These are phyloP conservation scores for Rhodotorula diobovata DNA, from an alignment of 768 basidiomycete species.

Conservation along the genomic window DNA sequence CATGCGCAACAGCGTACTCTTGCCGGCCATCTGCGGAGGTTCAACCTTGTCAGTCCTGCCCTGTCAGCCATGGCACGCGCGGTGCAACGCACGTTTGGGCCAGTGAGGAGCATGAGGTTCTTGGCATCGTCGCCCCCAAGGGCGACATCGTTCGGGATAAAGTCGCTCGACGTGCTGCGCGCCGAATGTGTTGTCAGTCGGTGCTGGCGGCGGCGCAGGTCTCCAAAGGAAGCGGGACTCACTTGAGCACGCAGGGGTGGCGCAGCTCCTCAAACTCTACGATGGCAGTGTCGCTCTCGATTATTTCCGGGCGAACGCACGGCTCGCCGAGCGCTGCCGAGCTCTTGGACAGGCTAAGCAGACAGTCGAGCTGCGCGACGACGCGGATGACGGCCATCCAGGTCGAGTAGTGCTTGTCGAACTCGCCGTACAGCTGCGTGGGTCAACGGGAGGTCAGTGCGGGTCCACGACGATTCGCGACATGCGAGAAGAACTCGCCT, in stretches of 20 bases:
- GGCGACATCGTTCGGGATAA: slow-evolving; percentile 89
- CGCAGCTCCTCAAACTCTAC: slow-evolving; percentile 83
- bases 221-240: background rate
- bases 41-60: background rate
- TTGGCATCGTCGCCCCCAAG: slow-evolving; percentile 65
- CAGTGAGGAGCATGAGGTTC: slow-evolving; percentile 79
- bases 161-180: slow-evolving; percentile 51
- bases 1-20: slow-evolving; percentile 76
- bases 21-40: slow-evolving; percentile 46
- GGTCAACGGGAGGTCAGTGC: background rate
- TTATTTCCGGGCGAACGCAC: slow-evolving; percentile 81
- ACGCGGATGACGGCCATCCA: slow-evolving; percentile 82
- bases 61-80: background rate
- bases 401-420: slow-evolving; percentile 64
- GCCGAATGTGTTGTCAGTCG: slow-evolving; percentile 41
- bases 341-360: slow-evolving; percentile 83
- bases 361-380: slow-evolving; percentile 91
- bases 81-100: slow-evolving; percentile 51
- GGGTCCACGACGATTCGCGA: background rate
- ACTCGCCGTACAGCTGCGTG: slow-evolving; percentile 61
- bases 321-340: slow-evolving; percentile 89
- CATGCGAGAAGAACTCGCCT: slow-evolving; percentile 44
- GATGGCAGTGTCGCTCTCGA: slow-evolving; percentile 72
- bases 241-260: slow-evolving; percentile 71
- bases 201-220: too few relatives aligned